Evolutionary conservation across 1,284 basidiomycete genomes (phyloP).

Genomic region (Boletus mariae): DNA sequence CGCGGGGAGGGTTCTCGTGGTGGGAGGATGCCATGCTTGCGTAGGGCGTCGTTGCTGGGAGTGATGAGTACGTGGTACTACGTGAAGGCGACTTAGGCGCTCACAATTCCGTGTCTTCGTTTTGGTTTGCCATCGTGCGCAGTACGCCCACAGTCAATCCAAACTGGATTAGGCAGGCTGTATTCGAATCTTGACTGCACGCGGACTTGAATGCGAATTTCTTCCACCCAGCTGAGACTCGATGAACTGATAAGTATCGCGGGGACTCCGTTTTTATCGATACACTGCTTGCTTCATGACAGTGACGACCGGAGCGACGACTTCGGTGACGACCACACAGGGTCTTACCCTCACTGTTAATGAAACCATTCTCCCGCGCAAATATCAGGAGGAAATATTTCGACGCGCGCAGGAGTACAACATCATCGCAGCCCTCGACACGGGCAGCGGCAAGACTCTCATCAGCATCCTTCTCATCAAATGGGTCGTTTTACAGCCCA

Average conservation of each 20-base stretch:
- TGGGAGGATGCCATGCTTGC: slow-evolving; percentile 88
- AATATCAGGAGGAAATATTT: slow-evolving; percentile 75
- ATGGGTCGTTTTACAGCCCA: slow-evolving; percentile 58
- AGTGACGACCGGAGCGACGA: slow-evolving; percentile 18
- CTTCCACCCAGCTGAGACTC: slow-evolving; percentile 4
- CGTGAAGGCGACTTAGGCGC: slow-evolving; percentile 27
- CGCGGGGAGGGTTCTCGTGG: slow-evolving; percentile 65
- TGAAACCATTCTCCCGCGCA: slow-evolving; percentile 44
- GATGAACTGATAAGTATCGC: slow-evolving; percentile 24
- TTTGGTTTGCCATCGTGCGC: not conserved
- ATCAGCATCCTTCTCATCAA: slow-evolving; percentile 76
- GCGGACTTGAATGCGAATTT: slow-evolving; percentile 26
- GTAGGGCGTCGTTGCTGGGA: slow-evolving; percentile 84
- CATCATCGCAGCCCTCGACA: slow-evolving; percentile 74
- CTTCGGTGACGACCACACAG: slow-evolving; percentile 20
- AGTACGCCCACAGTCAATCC: slow-evolving; percentile 20
- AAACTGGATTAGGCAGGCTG: slow-evolving; percentile 30
- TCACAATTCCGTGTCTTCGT: slow-evolving; percentile 91
- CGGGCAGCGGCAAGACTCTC: slow-evolving; percentile 80
- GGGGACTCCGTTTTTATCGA: slow-evolving; percentile 11
- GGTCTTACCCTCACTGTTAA: slow-evolving; percentile 30
- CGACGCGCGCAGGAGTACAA: slow-evolving; percentile 65
- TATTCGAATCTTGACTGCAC: slow-evolving; percentile 19
- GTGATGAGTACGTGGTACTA: slow-evolving; percentile 2
- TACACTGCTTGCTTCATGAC: slow-evolving; percentile 25